These are phyloP conservation scores for Flaveria robusta DNA, from an alignment of 129 eudicot genomes.

Conservation along the genomic window DNA sequence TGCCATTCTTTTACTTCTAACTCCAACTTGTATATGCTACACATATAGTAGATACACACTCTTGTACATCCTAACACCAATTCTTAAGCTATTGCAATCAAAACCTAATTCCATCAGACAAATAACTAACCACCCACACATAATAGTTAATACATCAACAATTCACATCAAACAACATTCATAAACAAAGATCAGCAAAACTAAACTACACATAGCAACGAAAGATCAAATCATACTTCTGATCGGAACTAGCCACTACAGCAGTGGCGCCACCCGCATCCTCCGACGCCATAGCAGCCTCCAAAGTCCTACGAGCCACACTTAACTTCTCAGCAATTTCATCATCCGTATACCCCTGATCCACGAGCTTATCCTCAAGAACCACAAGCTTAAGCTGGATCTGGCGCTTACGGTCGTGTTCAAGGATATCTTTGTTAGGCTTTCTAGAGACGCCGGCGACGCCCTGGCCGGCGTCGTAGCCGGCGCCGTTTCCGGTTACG, in stretches of 20 bases:
- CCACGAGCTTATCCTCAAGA: conserved; percentile 74
- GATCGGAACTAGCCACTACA: conserved; percentile 21
- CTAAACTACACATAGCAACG: not conserved
- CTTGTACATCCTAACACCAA: not conserved
- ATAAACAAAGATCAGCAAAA: not conserved
- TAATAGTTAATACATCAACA: not conserved
- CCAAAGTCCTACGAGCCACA: conserved; percentile 64
- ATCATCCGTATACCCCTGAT: conserved; percentile 78
- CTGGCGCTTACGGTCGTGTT: conserved; percentile 95
- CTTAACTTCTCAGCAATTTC: conserved; percentile 64
- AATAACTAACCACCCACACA: not conserved
- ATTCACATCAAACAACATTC: not conserved
- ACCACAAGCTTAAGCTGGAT: conserved; percentile 77
- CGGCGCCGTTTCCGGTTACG: conserved; percentile 42
- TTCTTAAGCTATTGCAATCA: not conserved
- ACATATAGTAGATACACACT: not conserved
- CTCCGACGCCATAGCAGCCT: conserved; percentile 58
- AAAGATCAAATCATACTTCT: conserved; percentile 17
- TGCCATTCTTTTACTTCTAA: not conserved
- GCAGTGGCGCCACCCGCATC: conserved; percentile 46
- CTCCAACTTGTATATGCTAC: not conserved
- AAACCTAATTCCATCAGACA: not conserved
- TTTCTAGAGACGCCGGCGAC: conserved; percentile 66
- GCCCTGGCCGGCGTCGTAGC: conserved; percentile 68
- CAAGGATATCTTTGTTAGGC: conserved; percentile 73